Conservation (phyloP, 192 early-diverging fungal genomes). For the Geranomyces variabilis region DNA sequence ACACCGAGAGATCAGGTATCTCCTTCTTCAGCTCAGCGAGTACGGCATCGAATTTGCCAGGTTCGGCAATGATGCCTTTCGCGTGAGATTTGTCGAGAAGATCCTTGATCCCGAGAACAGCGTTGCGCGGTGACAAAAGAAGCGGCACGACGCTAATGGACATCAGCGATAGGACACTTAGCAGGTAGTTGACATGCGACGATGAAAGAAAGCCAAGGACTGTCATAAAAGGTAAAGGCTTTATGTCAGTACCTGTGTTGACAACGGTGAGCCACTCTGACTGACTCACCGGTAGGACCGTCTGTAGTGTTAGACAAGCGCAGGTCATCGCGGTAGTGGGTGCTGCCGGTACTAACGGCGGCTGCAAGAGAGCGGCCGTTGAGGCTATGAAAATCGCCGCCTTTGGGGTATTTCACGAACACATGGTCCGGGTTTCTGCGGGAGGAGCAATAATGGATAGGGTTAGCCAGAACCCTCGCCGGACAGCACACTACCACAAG, state of each 20-base stretch:
- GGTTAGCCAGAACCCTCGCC: no score
- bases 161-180: conserved; percentile 10
- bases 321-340: neutral
- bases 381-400: neutral
- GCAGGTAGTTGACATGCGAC: conserved; percentile 4
- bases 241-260: neutral
- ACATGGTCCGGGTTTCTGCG: neutral
- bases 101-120: neutral
- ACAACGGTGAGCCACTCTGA: neutral
- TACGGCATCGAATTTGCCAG: conserved; percentile 2
- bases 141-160: conserved; percentile 1
- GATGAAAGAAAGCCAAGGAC: conserved; percentile 11
- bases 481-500: neutral
- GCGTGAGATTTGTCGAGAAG: conserved; percentile 1
- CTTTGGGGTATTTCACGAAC: neutral
- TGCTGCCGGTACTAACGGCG: neutral
- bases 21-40: neutral
- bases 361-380: neutral
- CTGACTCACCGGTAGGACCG: no score
- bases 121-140: conserved; percentile 10
- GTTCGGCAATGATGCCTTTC: neutral
- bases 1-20: neutral
- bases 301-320: no score
- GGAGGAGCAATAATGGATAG: neutral
- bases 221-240: neutral